Evolutionary conservation across 768 basidiomycete genomes (phyloP).

Genomic region (Trichaptum fuscoviolaceum): DNA sequence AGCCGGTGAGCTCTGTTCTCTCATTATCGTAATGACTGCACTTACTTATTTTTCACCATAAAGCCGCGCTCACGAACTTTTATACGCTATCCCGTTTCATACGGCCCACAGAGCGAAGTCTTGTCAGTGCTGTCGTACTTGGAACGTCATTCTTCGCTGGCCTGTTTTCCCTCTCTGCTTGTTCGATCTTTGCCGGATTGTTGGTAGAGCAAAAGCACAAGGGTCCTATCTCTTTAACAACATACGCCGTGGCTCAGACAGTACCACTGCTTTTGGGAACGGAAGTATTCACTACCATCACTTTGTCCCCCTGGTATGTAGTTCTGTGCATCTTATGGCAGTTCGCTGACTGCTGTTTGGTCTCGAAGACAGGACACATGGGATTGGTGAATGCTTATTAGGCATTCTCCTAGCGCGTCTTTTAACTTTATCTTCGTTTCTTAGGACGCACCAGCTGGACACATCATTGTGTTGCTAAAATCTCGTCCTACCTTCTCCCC

Average conservation of each 20-base stretch:
- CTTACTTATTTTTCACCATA: not conserved
- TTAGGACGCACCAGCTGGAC: constrained; percentile 76
- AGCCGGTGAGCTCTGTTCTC: constrained; percentile 44
- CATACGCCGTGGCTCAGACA: constrained; percentile 57
- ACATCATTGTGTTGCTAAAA: constrained; percentile 72
- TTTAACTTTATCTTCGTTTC: not conserved
- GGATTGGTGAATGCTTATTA: constrained; percentile 38
- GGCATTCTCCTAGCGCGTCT: not conserved
- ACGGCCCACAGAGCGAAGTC: constrained; percentile 44
- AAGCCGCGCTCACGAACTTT: constrained; percentile 52
- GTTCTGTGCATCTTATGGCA: not conserved
- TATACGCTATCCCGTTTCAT: constrained; percentile 53
- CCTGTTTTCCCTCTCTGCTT: constrained; percentile 58
- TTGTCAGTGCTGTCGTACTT: constrained; percentile 58
- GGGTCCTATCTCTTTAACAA: constrained; percentile 43
- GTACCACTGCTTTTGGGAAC: constrained; percentile 53
- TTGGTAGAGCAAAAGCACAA: constrained; percentile 39
- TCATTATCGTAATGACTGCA: not conserved
- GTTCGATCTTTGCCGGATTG: constrained; percentile 54
- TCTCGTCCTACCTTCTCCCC: constrained; percentile 55
- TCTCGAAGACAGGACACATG: constrained; percentile 67
- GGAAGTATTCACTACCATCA: constrained; percentile 51
- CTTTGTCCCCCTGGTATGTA: constrained; percentile 83
- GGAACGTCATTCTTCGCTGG: constrained; percentile 58
- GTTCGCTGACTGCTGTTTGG: constrained; percentile 7